Base-by-base conservation (phyloP, 805 yeast species). In the Barnettozyma californica region DNA sequence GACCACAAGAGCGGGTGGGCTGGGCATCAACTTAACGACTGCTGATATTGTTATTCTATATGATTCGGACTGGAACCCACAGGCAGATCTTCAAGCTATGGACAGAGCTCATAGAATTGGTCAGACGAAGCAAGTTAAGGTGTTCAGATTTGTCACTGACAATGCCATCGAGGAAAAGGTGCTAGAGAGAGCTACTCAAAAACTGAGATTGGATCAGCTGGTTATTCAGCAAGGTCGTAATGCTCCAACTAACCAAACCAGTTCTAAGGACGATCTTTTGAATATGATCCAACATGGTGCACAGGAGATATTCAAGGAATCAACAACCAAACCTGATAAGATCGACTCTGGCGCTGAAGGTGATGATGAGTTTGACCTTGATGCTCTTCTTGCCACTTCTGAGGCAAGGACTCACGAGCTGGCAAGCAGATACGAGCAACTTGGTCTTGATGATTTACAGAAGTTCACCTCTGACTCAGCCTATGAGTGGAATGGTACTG, bases 11-110 rank as follows among this genome's bases (percentile, higher is more conserved):
- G 95, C 95, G 41, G 94, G 97, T 67, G 96, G 96, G 10, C 74
- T 89, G 63, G 95, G 95, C 67, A 86, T 86, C 59, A 86, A 86
- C 61, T 73, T 86, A 59, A 86, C 94, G 4, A 70, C 82, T n/a
- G 94, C 94, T 1, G 91, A 86, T 64, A 73, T 83, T 53, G 95
- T 86, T 42, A 77, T 86, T 3, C 65, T 86, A 41, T 86, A 73
- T 61, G 95, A 86, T 66, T 83, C 90, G 3, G 95, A 86, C 64
- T 86, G 95, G 95, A 86, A 86, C 56, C 95, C 95, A 1, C 95
- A 86, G 61, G 94, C 92, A 4, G 95, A 86, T 73, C 74, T 86
- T 55, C 95, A 86, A 66, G 92, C 92, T 1, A 86, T 86, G 94
- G 95, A 86, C 63, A 76, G 95, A 70, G 94, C 94, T 0, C 95